Evolutionary conservation across 306 rosid species (phyloP).

Genomic region (Fragaria nilgerrensis): DNA sequence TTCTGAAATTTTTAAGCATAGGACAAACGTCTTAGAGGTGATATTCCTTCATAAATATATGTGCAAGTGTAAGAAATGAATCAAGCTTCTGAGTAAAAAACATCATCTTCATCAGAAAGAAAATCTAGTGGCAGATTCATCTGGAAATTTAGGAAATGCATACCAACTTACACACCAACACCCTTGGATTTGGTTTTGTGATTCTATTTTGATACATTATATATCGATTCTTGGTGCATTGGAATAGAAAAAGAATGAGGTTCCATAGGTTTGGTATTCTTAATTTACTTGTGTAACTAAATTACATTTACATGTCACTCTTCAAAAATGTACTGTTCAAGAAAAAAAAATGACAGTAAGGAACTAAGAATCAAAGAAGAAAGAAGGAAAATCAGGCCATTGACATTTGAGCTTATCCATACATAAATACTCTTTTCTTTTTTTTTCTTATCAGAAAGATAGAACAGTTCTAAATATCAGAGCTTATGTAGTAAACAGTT

Average conservation of each 20-base stretch:
- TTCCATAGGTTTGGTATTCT: too few species aligned
- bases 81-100: too few species aligned
- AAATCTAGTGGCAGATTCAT: background rate
- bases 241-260: too few species aligned
- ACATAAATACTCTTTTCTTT: background rate
- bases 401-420: background rate
- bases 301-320: too few species aligned
- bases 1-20: background rate
- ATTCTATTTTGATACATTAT: background rate
- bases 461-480: background rate
- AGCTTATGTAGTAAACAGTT: background rate
- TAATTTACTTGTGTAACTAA: background rate
- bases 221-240: too few species aligned
- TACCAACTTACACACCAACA: background rate
- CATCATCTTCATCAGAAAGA: too few species aligned
- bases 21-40: constrained; percentile 4
- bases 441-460: background rate
- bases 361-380: background rate
- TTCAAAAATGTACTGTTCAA: too few species aligned
- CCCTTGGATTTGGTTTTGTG: background rate
- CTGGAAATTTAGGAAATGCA: background rate
- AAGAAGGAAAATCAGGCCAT: background rate
- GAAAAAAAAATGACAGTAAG: background rate
- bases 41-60: background rate
- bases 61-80: too few species aligned